Conservation (phyloP, 495 filamentous ascomycete genomes). For the Polyplosphaeria fusca region DNA sequence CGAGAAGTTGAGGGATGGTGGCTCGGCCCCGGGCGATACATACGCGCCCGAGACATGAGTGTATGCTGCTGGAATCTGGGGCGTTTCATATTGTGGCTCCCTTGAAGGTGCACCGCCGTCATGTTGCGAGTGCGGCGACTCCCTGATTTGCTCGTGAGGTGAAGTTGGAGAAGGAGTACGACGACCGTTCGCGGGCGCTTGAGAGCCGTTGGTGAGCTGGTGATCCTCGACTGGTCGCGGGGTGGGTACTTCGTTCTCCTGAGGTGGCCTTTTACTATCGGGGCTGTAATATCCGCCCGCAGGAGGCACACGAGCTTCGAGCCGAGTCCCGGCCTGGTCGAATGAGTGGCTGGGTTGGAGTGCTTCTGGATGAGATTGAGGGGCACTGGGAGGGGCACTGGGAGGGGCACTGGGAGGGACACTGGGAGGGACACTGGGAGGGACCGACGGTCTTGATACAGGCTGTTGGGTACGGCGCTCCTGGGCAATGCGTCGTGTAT, state of each 20-base stretch:
- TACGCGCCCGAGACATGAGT: conserved; percentile 18
- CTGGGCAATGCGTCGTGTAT: conserved; percentile 21
- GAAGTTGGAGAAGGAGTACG: conserved; percentile 20
- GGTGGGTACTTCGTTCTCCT: not conserved
- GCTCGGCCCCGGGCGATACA: not conserved
- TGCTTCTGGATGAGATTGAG: no score
- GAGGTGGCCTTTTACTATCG: not conserved
- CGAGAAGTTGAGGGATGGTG: not conserved
- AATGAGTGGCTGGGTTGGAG: no score
- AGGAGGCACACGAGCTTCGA: not conserved
- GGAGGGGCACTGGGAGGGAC: no score
- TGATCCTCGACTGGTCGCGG: not conserved
- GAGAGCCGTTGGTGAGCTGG: conserved; percentile 2
- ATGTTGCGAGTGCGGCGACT: conserved; percentile 19
- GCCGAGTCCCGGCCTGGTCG: no score
- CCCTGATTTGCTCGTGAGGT: not conserved
- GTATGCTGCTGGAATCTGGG: conserved; percentile 31
- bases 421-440: not conserved
- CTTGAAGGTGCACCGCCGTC: conserved; percentile 14
- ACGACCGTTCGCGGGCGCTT: conserved; percentile 3
- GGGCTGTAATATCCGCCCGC: conserved; percentile 20
- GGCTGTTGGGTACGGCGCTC: conserved; percentile 9
- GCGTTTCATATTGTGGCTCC: conserved; percentile 31
- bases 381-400: no score
- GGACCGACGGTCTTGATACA: not conserved